Base-by-base conservation (phyloP, 2,329 filamentous ascomycete genomes). In the Gyromitra esculenta region DNA sequence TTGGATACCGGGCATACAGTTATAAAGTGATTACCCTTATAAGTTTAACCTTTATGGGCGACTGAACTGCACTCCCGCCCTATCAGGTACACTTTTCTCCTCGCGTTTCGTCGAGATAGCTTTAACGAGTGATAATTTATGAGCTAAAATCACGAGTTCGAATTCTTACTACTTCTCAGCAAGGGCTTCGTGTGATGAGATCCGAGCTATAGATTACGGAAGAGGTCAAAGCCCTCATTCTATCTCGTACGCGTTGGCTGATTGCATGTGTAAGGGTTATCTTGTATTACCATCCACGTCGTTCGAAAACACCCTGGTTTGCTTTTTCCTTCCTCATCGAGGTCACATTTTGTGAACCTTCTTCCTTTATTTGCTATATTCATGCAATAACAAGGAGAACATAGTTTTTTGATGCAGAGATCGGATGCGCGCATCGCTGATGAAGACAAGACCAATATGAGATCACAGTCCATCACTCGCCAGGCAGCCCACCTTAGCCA, bases 251-350 rank as follows among this genome's bases (percentile, higher is more conserved):
- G n/a, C 6, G 57, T 60, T 60, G 37, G 57, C 21, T 43, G 11
- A 60, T 68, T 67, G 18, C 18, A 39, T 45, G 45, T 57, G 18
- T 25, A 43, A 18, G 57, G 37, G 25, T 13, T 68, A 60, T 60
- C 66, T 60, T 57, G 54, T 69, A 60, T 60, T 59, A 60, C 66
- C 66, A 18, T 56, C 50, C 64, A 56, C 64, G 35, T 67, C 48
- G 64, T 35, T 48, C 54, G 13, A 68, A 56, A 21, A 39, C 54
- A 41, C 65, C 52, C 39, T 35, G n/a, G 39, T 68, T 68, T 68
- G 39, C 65, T 68, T 68, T 68, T 68, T 57, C 50, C 37, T 68
- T 39, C 18, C 65, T 37, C 54, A 68, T 68, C 65, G 66, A 60
- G 66, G 50, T 69, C 54, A 60, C 66, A 69, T 68, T 68, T 67